These are phyloP conservation scores for Petunia hybrid DNA, from an alignment of 305 asterid genomes.

Conservation along the genomic window DNA sequence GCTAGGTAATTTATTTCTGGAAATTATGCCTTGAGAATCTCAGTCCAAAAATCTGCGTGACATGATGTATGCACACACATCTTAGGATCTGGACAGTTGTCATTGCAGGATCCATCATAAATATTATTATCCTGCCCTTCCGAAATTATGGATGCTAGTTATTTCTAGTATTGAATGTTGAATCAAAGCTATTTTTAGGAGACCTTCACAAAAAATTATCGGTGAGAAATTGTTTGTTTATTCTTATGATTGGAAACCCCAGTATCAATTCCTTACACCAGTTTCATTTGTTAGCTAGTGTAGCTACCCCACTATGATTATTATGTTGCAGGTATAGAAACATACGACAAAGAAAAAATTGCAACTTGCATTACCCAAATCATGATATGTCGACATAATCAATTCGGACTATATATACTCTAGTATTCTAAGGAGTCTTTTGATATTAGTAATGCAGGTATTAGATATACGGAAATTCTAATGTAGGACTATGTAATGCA, in stretches of 20 bases:
- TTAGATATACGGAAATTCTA: no score
- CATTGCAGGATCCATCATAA: slow-evolving; percentile 29
- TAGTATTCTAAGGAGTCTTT: no score
- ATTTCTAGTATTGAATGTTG: slow-evolving; percentile 26
- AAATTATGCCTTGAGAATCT: slow-evolving; percentile 25
- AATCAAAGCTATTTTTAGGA: slow-evolving; percentile 33
- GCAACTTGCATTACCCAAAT: slow-evolving; percentile 32
- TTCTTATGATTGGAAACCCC: slow-evolving; percentile 8
- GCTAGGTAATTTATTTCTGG: slow-evolving; percentile 20
- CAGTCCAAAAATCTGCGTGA: slow-evolving; percentile 23
- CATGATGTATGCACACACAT: slow-evolving; percentile 29
- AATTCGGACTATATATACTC: neutral
- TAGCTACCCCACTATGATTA: slow-evolving; percentile 34
- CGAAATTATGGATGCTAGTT: slow-evolving; percentile 21
- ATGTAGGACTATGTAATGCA: no score
- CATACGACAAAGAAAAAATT: slow-evolving; percentile 15
- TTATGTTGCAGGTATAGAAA: slow-evolving; percentile 28
- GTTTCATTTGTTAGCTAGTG: slow-evolving; percentile 12
- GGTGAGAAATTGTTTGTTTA: slow-evolving; percentile 13
- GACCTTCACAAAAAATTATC: slow-evolving; percentile 28
- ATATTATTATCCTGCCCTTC: slow-evolving; percentile 38
- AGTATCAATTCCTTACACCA: slow-evolving; percentile 25
- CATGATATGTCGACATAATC: slow-evolving; percentile 30
- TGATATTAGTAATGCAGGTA: no score
- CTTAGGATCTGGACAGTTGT: slow-evolving; percentile 37